Percentiles rank a stretch among this genome's conserved stretches.
Conservation (phyloP, 768 basidiomycete species). For the Tulasnella calospora region DNA sequence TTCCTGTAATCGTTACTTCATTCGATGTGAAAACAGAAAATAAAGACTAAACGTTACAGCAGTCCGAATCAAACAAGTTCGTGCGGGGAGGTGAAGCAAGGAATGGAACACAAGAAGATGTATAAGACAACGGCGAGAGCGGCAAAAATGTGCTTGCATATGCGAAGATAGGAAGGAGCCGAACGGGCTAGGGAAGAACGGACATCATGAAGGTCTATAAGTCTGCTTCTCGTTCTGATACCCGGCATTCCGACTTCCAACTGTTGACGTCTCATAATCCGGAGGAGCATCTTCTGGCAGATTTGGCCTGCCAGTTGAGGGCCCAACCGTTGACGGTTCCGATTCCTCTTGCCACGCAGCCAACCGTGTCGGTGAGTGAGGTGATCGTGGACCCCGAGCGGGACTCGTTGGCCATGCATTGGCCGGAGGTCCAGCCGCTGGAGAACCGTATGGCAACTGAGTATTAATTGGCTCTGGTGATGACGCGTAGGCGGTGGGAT, state of each 20-base stretch:
- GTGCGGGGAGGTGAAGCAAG: neutral
- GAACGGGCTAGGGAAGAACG: neutral
- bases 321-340: neutral
- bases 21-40: neutral
- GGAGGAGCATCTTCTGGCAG: constrained; percentile 10
- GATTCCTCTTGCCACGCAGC: constrained; percentile 5
- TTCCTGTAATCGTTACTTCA: neutral
- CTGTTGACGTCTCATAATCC: neutral
- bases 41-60: neutral
- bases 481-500: neutral
- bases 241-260: too few species aligned
- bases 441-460: neutral
- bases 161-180: too few species aligned
- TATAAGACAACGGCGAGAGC: neutral
- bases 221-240: constrained; percentile 12
- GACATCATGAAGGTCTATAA: neutral
- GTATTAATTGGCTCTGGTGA: neutral
- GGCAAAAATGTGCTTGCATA: too few species aligned
- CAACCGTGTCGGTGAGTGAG: neutral
- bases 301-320: neutral
- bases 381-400: neutral
- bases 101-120: neutral
- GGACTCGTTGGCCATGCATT: neutral
- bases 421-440: neutral
- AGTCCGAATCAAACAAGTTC: neutral